A percentile compares a stretch with the other conserved stretches of the same genome.
These are phyloP conservation scores for Acarospora socialis DNA, from an alignment of 2,329 filamentous ascomycete species.

Conservation along the genomic window DNA sequence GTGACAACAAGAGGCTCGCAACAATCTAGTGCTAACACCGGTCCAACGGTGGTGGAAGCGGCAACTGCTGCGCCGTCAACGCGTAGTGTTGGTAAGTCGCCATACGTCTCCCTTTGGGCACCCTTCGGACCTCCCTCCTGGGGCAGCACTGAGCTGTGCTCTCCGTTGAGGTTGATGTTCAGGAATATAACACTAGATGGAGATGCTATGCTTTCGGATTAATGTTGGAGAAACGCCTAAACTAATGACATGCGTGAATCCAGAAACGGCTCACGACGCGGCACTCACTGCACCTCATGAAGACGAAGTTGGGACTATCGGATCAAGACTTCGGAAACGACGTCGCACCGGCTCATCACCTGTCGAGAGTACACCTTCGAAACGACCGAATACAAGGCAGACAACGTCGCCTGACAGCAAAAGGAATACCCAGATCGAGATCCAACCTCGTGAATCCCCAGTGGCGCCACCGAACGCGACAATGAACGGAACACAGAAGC, in stretches of 20 bases:
- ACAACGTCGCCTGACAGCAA: neutral
- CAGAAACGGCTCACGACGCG: slow-evolving; percentile 3
- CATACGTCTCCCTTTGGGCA: too few relatives aligned
- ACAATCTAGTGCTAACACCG: too few relatives aligned
- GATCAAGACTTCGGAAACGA: slow-evolving; percentile 8
- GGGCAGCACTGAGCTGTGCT: slow-evolving; percentile 10
- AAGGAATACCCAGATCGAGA: neutral
- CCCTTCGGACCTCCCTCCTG: too few relatives aligned
- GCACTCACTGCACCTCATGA: neutral
- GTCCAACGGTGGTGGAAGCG: too few relatives aligned
- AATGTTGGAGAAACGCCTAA: slow-evolving; percentile 9
- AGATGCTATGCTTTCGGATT: neutral
- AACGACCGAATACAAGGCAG: neutral
- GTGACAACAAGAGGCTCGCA: too few relatives aligned
- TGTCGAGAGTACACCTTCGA: slow-evolving; percentile 1
- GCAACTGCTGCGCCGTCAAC: too few relatives aligned
- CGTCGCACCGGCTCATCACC: slow-evolving; percentile 7
- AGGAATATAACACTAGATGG: neutral
- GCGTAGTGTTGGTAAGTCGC: too few relatives aligned
- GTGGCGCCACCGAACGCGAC: neutral
- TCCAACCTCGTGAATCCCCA: neutral
- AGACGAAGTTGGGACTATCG: slow-evolving; percentile 5
- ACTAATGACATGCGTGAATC: slow-evolving; percentile 8
- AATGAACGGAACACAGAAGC: neutral
- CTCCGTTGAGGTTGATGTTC: slow-evolving; percentile 1